These are phyloP conservation scores for Fusarium camptoceras DNA, from an alignment of 2,329 filamentous ascomycete species.

Conservation along the genomic window DNA sequence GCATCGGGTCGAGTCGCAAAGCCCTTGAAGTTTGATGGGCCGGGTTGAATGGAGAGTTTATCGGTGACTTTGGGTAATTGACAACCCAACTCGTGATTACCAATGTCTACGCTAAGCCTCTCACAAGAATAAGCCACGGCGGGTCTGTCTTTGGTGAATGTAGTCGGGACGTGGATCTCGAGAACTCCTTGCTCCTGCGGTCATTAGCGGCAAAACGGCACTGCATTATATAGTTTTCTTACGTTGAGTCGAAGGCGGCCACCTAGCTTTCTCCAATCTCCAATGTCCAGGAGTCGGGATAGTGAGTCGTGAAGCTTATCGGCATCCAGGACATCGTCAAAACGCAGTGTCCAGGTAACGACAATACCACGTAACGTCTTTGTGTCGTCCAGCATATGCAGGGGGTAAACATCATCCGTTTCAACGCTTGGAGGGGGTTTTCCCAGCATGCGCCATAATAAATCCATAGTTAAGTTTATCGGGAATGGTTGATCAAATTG, in stretches of 20 bases:
- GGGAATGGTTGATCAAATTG: no score
- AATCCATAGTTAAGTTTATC: no score
- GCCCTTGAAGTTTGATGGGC: conserved; percentile 29
- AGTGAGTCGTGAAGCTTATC: conserved; percentile 47
- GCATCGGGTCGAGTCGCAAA: background rate
- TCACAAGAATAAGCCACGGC: background rate
- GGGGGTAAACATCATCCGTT: conserved; percentile 47
- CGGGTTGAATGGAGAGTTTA: background rate
- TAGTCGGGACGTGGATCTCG: conserved; percentile 50
- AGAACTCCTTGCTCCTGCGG: conserved; percentile 31
- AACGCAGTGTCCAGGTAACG: conserved; percentile 39
- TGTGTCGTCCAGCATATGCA: conserved; percentile 50
- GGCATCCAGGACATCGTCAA: conserved; percentile 51
- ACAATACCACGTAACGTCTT: conserved; percentile 42
- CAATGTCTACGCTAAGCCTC: background rate
- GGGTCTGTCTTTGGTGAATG: background rate
- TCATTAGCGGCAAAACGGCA: background rate
- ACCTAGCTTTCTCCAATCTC: conserved; percentile 59
- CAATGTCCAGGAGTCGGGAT: conserved; percentile 42
- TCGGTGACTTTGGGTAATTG: background rate
- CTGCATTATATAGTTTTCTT: background rate
- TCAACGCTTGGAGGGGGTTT: background rate
- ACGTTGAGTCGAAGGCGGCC: conserved; percentile 45
- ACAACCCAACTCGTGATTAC: background rate
- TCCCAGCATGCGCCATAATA: background rate